These are phyloP conservation scores for Furcasterigmium sp. DNA, from an alignment of 2,329 filamentous ascomycete genomes.

Conservation along the genomic window DNA sequence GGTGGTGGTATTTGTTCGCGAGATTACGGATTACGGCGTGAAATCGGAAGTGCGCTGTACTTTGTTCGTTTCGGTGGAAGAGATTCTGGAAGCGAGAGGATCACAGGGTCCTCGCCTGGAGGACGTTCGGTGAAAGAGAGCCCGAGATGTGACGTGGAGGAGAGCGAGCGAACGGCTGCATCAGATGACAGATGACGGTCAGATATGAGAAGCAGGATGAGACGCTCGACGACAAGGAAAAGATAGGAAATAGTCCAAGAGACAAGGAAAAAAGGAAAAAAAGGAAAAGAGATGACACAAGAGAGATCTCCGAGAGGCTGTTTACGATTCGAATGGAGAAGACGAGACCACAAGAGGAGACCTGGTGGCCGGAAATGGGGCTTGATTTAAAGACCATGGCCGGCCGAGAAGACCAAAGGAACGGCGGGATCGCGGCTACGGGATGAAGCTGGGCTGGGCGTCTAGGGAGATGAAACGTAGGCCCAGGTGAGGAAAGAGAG, in stretches of 20 bases:
- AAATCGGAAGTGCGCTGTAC: neutral
- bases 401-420: slow-evolving; percentile 3
- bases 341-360: slow-evolving; percentile 5
- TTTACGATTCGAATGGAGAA: slow-evolving; percentile 12
- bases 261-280: slow-evolving; percentile 20
- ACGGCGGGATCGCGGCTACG: slow-evolving; percentile 16
- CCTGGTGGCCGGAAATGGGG: slow-evolving; percentile 10
- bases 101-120: slow-evolving; percentile 11
- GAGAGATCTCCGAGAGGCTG: slow-evolving; percentile 11
- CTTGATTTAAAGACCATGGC: slow-evolving; percentile 12
- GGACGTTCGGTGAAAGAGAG: slow-evolving; percentile 5
- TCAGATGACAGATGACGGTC: slow-evolving; percentile 4
- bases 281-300: slow-evolving; percentile 16
- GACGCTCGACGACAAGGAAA: slow-evolving; percentile 6
- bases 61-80: neutral
- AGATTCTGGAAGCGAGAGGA: neutral
- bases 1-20: slow-evolving; percentile 13
- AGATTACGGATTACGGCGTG: slow-evolving; percentile 10
- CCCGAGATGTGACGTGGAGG: slow-evolving; percentile 1
- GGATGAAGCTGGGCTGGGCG: slow-evolving; percentile 12
- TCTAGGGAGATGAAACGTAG: slow-evolving; percentile 14
- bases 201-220: slow-evolving; percentile 8
- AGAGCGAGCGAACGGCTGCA: slow-evolving; percentile 6
- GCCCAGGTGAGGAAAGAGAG: slow-evolving; percentile 17
- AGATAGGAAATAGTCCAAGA: slow-evolving; percentile 3